Base-by-base conservation (phyloP, 208 protist species). In the Crithidia brevicula region DNA sequence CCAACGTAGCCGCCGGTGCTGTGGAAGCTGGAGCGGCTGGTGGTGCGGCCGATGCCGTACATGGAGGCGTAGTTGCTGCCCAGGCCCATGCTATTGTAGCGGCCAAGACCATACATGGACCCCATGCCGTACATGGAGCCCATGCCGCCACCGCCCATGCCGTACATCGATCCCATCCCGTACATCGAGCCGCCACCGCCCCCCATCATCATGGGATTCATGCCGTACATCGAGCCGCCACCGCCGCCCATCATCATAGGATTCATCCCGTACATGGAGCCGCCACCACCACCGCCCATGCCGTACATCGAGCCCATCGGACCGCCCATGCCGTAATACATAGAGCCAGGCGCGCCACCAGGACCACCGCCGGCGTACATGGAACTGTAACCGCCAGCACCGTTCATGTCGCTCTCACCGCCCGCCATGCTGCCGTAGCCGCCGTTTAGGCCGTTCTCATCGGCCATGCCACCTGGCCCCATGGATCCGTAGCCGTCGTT, bases 201-300 rank as follows among this genome's bases (percentile, higher is more conserved):
- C 6, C 76, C 67, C 83, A 89, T 84, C 85, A 45, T 79, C 63
- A 53, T 72, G 71, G 49, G n/a, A 20, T 18, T 22, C 71, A 71
- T 77, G 31, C 53, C 68, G 58, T 79, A 79, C 54, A 66, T 47
- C 18, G 38, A 50, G 7, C 56, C 45, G 2, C n/a, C 10, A 13
- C 36, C 36, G 36, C 64, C 59, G 10, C 76, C 67, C 83, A 89
- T 84, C 85, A 45, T 79, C 63, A 53, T 72, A 74, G 49, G n/a
- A n/a, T n/a, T n/a, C n/a, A n/a, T n/a, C n/a, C n/a, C n/a, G n/a
- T 75, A 78, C 71, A 85, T 78, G 50, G 49, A 71, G 53, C 79
- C 74, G 27, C 57, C 57, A 30, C 58, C 65, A 36, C 72, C 66
- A n/a, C 47, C 47, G 23, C 62, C 62, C 50, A 47, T 64, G 53